Evolutionary conservation across 805 yeast genomes (phyloP).

Genomic region (Saccharomycopsis synnaedendra): DNA sequence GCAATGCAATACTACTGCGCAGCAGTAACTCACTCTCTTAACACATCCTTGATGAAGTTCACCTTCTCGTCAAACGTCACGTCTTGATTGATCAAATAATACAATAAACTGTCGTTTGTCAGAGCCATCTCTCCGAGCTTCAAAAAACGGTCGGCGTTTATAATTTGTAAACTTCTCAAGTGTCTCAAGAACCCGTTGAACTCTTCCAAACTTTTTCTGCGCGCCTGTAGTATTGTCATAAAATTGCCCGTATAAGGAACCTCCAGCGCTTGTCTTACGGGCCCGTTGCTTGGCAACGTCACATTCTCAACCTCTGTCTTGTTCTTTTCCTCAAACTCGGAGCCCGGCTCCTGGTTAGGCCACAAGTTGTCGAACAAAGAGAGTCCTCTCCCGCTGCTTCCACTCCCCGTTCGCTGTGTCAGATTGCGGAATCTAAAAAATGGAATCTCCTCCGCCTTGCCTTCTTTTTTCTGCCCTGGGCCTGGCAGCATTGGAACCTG

Average conservation of each 20-base stretch:
- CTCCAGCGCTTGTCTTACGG: conserved; percentile 2
- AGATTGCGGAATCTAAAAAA: conserved; percentile 3
- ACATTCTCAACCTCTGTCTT: not conserved
- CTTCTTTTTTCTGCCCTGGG: not conserved
- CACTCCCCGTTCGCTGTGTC: conserved; percentile 6
- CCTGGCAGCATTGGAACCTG: no score
- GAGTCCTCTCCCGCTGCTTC: conserved; percentile 9
- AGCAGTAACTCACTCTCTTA: not conserved
- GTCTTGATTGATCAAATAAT: conserved; percentile 12
- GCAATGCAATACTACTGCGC: no score
- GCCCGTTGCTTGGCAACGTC: not conserved
- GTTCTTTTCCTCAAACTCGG: not conserved
- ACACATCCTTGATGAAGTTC: conserved; percentile 13
- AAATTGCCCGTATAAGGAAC: not conserved
- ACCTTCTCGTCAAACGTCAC: conserved; percentile 14
- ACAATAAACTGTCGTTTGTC: conserved; percentile 14
- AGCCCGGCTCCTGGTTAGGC: conserved; percentile 5
- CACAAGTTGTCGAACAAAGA: conserved; percentile 8
- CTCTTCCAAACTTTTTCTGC: conserved; percentile 13
- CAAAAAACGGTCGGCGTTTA: conserved; percentile 10
- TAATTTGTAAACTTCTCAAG: conserved; percentile 7
- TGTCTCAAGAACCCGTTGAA: conserved; percentile 11
- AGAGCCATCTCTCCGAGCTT: conserved; percentile 9
- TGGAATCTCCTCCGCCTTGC: not conserved
- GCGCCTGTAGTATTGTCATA: conserved; percentile 2